Evolutionary conservation across 371 early-diverging fungal genomes (phyloP).

Genomic region (Apophysomyces elegans): DNA sequence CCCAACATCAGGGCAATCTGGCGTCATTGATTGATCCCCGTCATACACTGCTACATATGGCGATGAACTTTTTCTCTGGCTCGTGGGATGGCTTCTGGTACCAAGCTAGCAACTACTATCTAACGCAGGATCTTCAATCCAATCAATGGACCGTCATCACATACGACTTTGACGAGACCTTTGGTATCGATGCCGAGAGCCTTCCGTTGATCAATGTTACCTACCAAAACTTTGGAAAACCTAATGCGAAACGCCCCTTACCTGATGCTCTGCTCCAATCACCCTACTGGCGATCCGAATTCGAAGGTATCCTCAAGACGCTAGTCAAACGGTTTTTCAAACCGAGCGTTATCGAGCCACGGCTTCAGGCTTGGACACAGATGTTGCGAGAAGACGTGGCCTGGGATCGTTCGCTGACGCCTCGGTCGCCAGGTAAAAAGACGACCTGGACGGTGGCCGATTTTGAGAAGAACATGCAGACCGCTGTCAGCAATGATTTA

Average conservation of each 20-base stretch:
- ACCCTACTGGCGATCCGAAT: conserved; percentile 46
- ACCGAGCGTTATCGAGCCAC: conserved; percentile 48
- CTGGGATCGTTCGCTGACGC: conserved; percentile 50
- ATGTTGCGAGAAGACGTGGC: conserved; percentile 59
- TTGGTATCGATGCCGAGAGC: conserved; percentile 38
- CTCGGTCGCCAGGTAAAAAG: conserved; percentile 49
- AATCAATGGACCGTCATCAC: conserved; percentile 58
- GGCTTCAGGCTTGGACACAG: conserved; percentile 50
- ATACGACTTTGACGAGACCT: conserved; percentile 62
- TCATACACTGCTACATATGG: conserved; percentile 42
- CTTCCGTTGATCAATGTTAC: conserved; percentile 29
- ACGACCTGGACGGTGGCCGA: conserved; percentile 42
- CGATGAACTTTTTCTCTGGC: conserved; percentile 50
- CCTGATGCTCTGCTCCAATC: conserved; percentile 45
- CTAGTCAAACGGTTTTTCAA: conserved; percentile 59
- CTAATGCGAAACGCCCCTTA: conserved; percentile 39
- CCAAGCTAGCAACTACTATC: conserved; percentile 55
- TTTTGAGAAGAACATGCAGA: conserved; percentile 44
- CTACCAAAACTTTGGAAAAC: conserved; percentile 44
- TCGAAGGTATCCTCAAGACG: conserved; percentile 56
- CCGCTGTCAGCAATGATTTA: conserved; percentile 21
- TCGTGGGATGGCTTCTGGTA: conserved; percentile 58
- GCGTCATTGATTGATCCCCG: conserved; percentile 33
- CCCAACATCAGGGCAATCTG: conserved; percentile 28
- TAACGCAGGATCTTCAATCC: conserved; percentile 48